phyloP scores from a whole-genome alignment of 768 basidiomycete species.

The Gelatoporia subvermispora region DNA sequence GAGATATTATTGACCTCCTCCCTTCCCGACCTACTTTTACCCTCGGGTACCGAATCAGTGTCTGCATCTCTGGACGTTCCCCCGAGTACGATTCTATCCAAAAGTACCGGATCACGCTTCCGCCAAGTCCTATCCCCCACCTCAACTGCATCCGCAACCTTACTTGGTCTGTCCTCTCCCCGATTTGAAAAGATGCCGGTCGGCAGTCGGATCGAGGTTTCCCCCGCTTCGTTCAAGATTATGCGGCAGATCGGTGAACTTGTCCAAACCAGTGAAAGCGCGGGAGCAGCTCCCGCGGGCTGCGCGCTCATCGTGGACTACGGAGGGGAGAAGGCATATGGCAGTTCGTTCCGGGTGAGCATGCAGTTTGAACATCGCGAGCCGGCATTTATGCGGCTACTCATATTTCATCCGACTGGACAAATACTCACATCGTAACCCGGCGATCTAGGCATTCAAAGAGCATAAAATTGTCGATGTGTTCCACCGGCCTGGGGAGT shows the following conservation, averaged over 20 bases:
- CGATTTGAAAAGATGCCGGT: constrained; percentile 65
- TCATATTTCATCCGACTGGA: background rate
- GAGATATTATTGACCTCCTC: constrained; percentile 74
- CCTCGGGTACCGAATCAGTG: constrained; percentile 14
- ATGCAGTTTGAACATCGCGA: background rate
- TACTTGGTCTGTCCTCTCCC: constrained; percentile 61
- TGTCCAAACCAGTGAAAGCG: constrained; percentile 25
- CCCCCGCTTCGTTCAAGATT: constrained; percentile 61
- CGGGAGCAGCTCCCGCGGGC: constrained; percentile 35
- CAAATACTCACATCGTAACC: background rate
- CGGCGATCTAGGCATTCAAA: constrained; percentile 70
- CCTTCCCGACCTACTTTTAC: constrained; percentile 34
- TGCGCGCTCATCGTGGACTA: constrained; percentile 86
- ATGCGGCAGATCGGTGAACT: constrained; percentile 67
- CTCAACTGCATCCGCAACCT: constrained; percentile 46
- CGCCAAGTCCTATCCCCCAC: constrained; percentile 61
- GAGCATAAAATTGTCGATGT: constrained; percentile 80
- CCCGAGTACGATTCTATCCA: constrained; percentile 6
- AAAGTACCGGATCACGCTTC: constrained; percentile 31
- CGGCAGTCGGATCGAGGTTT: constrained; percentile 79
- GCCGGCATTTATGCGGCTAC: background rate
- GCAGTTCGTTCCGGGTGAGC: constrained; percentile 76
- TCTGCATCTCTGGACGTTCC: constrained; percentile 4
- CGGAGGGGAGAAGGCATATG: constrained; percentile 66
- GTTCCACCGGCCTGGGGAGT: constrained; percentile 80